Evolutionary conservation across 2,329 filamentous ascomycete genomes (phyloP).

Genomic region (Talaromyces sp.): DNA sequence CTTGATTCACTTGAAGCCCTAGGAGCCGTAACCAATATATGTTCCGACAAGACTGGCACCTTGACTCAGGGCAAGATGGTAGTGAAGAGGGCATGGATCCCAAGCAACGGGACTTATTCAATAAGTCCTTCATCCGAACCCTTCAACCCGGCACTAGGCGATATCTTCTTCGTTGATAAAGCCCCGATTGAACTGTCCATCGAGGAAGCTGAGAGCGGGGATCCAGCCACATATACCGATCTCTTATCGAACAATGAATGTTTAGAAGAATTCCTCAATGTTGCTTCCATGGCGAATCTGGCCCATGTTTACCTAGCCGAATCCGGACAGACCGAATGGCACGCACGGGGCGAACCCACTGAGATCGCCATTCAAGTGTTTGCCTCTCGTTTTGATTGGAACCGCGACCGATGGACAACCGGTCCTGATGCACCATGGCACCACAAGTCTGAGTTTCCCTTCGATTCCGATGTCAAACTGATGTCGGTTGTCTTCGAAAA

Average conservation of each 20-base stretch:
- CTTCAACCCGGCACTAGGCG: conserved; percentile 56
- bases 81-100: conserved; percentile 53
- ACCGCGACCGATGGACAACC: conserved; percentile 46
- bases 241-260: conserved; percentile 24
- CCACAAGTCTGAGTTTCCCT: conserved; percentile 54
- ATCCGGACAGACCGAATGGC: conserved; percentile 57
- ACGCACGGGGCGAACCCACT: conserved; percentile 61
- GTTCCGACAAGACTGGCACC: conserved; percentile 61
- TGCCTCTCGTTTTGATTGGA: conserved; percentile 58
- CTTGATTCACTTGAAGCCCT: conserved; percentile 59
- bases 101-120: conserved; percentile 57
- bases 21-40: conserved; percentile 61
- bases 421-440: conserved; percentile 45
- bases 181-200: conserved; percentile 30
- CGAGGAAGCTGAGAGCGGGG: conserved; percentile 42
- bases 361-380: conserved; percentile 68
- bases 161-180: conserved; percentile 43
- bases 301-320: conserved; percentile 56
- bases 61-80: conserved; percentile 63
- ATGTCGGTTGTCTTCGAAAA: conserved; percentile 62
- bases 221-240: conserved; percentile 33
- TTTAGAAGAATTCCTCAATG: conserved; percentile 59
- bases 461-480: conserved; percentile 63
- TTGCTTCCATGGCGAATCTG: conserved; percentile 65
- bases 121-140: conserved; percentile 57